These are phyloP conservation scores for Vigna trinervia DNA, from an alignment of 306 rosid species.

Conservation along the genomic window DNA sequence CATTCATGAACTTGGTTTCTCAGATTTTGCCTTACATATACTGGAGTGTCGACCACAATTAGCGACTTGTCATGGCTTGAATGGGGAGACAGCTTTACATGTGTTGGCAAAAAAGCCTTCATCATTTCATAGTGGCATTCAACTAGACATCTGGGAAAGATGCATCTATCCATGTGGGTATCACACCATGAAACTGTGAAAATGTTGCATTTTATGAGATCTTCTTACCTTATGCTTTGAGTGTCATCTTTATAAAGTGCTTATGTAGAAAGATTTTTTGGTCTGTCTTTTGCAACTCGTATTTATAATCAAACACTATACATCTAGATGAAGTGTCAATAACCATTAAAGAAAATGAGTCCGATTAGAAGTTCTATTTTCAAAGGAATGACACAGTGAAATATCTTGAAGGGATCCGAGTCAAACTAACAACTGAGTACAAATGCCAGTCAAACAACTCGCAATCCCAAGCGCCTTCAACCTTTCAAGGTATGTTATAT, in stretches of 20 bases:
- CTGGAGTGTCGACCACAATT: constrained; percentile 26
- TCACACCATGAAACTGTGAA: constrained; percentile 13
- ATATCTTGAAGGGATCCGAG: constrained; percentile 29
- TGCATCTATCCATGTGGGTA: constrained; percentile 39
- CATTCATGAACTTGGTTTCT: constrained; percentile 16
- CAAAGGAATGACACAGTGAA: neutral
- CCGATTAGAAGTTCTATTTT: neutral
- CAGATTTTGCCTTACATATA: constrained; percentile 32
- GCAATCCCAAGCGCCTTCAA: neutral
- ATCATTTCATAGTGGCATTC: constrained; percentile 36
- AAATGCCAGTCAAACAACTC: neutral
- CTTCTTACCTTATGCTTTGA: neutral
- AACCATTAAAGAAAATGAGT: neutral
- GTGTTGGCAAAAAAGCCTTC: constrained; percentile 34
- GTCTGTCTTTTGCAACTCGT: neutral
- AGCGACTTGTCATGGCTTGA: constrained; percentile 28
- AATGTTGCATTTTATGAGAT: neutral
- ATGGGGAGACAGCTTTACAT: constrained; percentile 35
- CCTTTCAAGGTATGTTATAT: constrained; percentile 17
- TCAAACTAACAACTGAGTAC: constrained; percentile 1
- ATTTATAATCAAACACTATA: neutral
- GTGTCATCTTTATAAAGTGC: neutral
- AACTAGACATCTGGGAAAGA: constrained; percentile 35
- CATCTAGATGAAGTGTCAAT: neutral
- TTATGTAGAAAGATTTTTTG: neutral